A percentile compares a stretch with the other conserved stretches of the same genome.
Evolutionary conservation across 345 rosid species (phyloP).

Genomic region (Eucalyptus regnans): DNA sequence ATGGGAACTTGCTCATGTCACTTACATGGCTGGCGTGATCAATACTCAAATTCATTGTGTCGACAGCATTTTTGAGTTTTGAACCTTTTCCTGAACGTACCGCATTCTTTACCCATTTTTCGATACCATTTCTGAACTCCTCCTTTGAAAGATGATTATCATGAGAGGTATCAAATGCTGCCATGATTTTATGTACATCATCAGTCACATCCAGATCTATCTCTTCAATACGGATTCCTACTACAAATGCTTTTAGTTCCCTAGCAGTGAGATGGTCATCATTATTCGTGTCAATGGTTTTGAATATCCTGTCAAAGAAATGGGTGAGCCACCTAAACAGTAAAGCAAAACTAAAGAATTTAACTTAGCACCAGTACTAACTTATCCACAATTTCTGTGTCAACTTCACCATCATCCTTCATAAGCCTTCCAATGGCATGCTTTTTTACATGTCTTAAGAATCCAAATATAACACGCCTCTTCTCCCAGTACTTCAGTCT

Average conservation of each 20-base stretch:
- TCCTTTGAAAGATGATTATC: slow-evolving; percentile 16
- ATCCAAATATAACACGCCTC: slow-evolving; percentile 64
- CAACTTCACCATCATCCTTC: slow-evolving; percentile 50
- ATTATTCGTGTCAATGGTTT: slow-evolving; percentile 42
- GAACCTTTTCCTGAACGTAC: slow-evolving; percentile 8
- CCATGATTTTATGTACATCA: slow-evolving; percentile 48
- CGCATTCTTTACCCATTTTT: slow-evolving; percentile 41
- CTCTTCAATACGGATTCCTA: slow-evolving; percentile 77
- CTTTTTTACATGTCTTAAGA: slow-evolving; percentile 49
- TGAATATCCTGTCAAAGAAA: slow-evolving; percentile 46
- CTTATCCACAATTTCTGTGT: slow-evolving; percentile 32
- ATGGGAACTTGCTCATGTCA: neutral
- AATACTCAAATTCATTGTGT: slow-evolving; percentile 23
- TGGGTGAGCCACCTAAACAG: neutral
- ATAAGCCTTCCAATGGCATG: slow-evolving; percentile 62
- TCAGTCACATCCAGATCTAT: slow-evolving; percentile 46
- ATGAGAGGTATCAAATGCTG: slow-evolving; percentile 50
- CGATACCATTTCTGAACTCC: slow-evolving; percentile 49
- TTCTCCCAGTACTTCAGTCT: slow-evolving; percentile 1
- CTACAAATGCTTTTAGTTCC: slow-evolving; percentile 57
- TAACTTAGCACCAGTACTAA: slow-evolving; percentile 10
- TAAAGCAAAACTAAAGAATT: neutral
- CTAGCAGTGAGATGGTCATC: slow-evolving; percentile 27
- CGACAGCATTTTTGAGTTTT: slow-evolving; percentile 5
- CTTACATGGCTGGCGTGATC: slow-evolving; percentile 33